A percentile compares a stretch with the other conserved stretches of the same genome.
phyloP scores from a whole-genome alignment of 331 rosid species.

The Stylosanthes scabra region DNA sequence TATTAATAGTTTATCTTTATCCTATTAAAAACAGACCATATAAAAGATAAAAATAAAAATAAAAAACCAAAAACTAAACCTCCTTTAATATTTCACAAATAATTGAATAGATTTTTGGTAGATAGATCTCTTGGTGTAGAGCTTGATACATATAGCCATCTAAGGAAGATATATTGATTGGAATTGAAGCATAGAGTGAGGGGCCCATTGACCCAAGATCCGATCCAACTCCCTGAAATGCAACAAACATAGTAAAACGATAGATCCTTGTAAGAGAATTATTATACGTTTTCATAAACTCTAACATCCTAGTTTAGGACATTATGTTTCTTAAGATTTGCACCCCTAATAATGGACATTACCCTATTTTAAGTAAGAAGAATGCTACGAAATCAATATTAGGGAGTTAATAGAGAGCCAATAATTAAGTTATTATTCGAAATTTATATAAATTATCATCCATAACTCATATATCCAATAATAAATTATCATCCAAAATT shows the following conservation, averaged over 20 bases:
- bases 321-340: neutral
- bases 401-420: no score
- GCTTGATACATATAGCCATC: neutral
- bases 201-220: neutral
- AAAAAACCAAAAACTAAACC: neutral
- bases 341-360: constrained; percentile 21
- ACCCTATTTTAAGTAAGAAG: neutral
- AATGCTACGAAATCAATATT: no score
- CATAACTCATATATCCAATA: no score
- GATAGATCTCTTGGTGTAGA: neutral
- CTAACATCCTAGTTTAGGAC: neutral
- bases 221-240: neutral
- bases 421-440: no score
- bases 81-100: neutral
- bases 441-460: no score
- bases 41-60: neutral
- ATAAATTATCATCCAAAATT: no score
- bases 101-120: neutral
- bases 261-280: neutral
- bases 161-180: neutral
- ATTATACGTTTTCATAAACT: neutral
- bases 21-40: no score
- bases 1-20: no score
- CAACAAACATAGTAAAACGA: neutral
- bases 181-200: neutral